Base-by-base conservation (phyloP, 768 basidiomycete species). In the Kwoniella dejecticola region DNA sequence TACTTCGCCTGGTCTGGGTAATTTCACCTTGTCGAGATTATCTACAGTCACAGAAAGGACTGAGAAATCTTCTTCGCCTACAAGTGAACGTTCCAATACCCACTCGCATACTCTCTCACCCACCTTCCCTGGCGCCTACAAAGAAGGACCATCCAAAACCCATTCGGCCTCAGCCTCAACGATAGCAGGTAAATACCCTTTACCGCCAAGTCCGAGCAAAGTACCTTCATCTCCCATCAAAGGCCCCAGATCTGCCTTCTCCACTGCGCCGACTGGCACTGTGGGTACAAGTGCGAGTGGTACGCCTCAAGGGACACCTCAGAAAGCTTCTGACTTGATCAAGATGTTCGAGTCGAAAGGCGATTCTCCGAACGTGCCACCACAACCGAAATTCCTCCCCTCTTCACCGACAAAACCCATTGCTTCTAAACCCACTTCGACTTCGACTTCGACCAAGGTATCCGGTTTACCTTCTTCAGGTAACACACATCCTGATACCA, bases 261-360 rank as follows among this genome's bases (percentile, higher is more conserved):
- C 60, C 3, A 38, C 49, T 12, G 56, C 36, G 10, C 56, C 23
- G 10, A n/a, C 41, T 33, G 54, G 38, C 31, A 44, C 45, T 6
- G n/a, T n/a, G n/a, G n/a, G n/a, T n/a, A 30, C 11, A 17, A 57
- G 56, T 40, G 24, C 56, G 19, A 19, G 44, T 44, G 60, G 52
- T 30, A 59, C 55, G 2, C 60, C 63, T 23, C 62, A 64, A 3
- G 52, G 62, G 4, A 62, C 64, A 1, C 70, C 73, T 6, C 70
- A 67, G 41, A 70, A 69, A 48, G 63, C 73, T 1, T 68, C 66
- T 30, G 73, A 75, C 27, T 65, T 75, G 3, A 75, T 75, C 47
- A 70, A 62, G 59, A 57, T 75, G 65, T 75, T 75, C 38, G 73
- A 75, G 38, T 40, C 38, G 23, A 48, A 50, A 15, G 48, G 54